These are phyloP conservation scores for Margaritispora aquatica DNA, from an alignment of 495 filamentous ascomycete genomes.

Conservation along the genomic window DNA sequence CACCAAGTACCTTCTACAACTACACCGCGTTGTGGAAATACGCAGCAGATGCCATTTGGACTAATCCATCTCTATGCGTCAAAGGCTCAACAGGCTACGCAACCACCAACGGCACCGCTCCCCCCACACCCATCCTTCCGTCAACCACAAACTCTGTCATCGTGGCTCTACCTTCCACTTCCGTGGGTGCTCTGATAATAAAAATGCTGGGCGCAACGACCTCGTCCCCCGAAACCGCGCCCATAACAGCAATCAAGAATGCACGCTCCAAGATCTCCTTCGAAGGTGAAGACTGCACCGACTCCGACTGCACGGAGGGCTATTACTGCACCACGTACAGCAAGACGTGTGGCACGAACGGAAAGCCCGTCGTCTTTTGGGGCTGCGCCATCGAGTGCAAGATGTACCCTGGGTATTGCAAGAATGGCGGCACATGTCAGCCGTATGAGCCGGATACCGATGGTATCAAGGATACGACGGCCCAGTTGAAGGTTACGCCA, in stretches of 20 bases:
- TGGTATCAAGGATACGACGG: neutral
- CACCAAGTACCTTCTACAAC: slow-evolving; percentile 34
- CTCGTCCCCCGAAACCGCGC: neutral
- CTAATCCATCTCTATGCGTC: slow-evolving; percentile 2
- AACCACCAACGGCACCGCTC: neutral
- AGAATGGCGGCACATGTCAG: neutral
- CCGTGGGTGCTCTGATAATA: neutral
- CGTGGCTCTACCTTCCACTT: neutral
- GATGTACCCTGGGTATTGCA: neutral
- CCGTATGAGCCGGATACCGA: neutral
- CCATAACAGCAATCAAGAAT: neutral
- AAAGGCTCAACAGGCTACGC: slow-evolving; percentile 1
- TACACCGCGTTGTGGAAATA: slow-evolving; percentile 38
- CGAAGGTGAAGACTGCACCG: neutral
- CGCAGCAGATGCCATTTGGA: slow-evolving; percentile 27
- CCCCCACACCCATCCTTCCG: neutral
- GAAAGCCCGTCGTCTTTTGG: neutral
- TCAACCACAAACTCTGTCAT: neutral
- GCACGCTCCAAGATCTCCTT: neutral
- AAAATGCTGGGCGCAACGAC: neutral
- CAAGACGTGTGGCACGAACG: neutral
- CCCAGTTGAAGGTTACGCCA: neutral
- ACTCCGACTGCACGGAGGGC: neutral
- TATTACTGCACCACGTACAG: neutral
- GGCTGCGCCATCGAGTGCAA: neutral